Base-by-base conservation (phyloP, 768 basidiomycete genomes). In the Leccinum subgranulosum region DNA sequence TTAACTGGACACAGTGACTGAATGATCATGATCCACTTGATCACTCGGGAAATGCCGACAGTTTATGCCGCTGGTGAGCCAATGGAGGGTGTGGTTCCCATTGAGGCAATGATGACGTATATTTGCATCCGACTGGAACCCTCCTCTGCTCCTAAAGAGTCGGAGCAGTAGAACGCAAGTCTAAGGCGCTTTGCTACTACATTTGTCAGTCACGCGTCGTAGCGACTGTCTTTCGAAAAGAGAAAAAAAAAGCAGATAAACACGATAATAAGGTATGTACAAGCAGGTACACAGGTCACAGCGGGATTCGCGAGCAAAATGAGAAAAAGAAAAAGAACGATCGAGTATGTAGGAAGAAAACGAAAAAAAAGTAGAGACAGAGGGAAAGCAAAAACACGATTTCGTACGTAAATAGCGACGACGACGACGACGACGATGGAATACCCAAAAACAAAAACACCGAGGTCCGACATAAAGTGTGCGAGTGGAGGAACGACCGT, bases 241-340 rank as follows among this genome's bases (percentile, higher is more conserved):
- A 34, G 34, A 34, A 31, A 14, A 34, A 15, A 31, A 12, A 4
- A 48, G 66, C 52, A 57, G 68, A 69, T 71, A 73, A 71, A 70
- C 67, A 70, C n/a, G 64, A 66, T 57, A 69, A 70, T 70, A 70
- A 72, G 64, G 70, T 73, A 72, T 73, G 62, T 72, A 72, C 70
- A 69, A 63, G 60, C 72, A 73, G 33, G 67, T 67, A 62, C 65
- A 71, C 39, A 41, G 49, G 23, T 56, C 59, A 68, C 60, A 65
- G 60, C 51, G 51, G 57, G 53, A 58, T 53, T 41, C 58, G 49
- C 64, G 60, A 67, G 58, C 65, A 67, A 34, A 50, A 64, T 5
- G 31, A 12, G 2, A 29, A 29, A 31, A 59, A 63, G 61, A 60
- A 39, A 39, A n/a, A 7, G 6, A 17, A 17, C 3, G 36, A 36